These are phyloP conservation scores for Pythium oligandrum DNA, from an alignment of 352 stramenopile genomes.

Conservation along the genomic window DNA sequence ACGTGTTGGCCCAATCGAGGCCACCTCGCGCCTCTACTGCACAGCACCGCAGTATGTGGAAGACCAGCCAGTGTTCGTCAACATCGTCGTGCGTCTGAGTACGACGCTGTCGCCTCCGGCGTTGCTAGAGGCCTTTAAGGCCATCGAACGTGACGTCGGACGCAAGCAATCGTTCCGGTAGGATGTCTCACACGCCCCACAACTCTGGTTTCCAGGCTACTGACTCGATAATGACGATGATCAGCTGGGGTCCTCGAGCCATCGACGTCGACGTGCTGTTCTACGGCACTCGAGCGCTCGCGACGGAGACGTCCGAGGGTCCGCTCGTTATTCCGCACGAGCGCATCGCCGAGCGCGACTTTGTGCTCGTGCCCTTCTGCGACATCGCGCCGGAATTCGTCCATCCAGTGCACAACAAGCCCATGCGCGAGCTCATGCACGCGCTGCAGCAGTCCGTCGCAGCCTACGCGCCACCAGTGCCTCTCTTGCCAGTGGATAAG, in stretches of 20 bases:
- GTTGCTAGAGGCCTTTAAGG: conserved; percentile 85
- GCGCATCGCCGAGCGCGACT: conserved; percentile 92
- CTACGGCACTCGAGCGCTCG: conserved; percentile 78
- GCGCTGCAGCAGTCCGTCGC: conserved; percentile 19
- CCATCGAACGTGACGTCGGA: conserved; percentile 87
- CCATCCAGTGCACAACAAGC: conserved; percentile 73
- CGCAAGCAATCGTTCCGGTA: conserved; percentile 60
- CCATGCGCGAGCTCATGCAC: conserved; percentile 68
- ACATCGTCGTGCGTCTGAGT: conserved; percentile 87
- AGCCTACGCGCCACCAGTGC: conserved; percentile 33
- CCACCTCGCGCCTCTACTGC: conserved; percentile 91
- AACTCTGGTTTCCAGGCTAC: not conserved
- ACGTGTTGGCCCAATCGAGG: conserved; percentile 41
- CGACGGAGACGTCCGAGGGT: conserved; percentile 56
- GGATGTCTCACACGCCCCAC: not conserved
- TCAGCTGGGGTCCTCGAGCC: conserved; percentile 88
- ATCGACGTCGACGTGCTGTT: conserved; percentile 97
- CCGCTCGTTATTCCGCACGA: conserved; percentile 93
- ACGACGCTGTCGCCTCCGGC: conserved; percentile 73
- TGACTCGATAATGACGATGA: conserved; percentile 7
- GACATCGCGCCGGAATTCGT: conserved; percentile 86
- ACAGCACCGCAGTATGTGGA: conserved; percentile 93
- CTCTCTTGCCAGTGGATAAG: conserved; percentile 53
- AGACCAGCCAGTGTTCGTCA: conserved; percentile 94
- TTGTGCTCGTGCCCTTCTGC: conserved; percentile 94